A percentile compares a stretch with the other conserved stretches of the same genome.
phyloP scores from a whole-genome alignment of 1,139 yeast species.

The Geotrichum candidum region DNA sequence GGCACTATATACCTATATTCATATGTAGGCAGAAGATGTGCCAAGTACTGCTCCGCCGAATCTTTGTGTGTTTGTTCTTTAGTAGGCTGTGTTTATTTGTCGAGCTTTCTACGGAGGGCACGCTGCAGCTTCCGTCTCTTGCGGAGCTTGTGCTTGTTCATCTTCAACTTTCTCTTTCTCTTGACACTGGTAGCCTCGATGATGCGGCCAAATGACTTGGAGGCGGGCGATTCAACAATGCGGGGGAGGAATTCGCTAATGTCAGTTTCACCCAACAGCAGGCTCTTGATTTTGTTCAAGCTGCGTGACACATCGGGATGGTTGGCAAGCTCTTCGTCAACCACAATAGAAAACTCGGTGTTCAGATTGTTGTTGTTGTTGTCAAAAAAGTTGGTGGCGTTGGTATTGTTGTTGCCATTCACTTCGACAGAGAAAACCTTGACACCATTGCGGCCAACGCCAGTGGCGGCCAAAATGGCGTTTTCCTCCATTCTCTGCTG shows the following conservation, averaged over 20 bases:
- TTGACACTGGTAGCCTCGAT: conserved; percentile 37
- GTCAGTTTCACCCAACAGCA: conserved; percentile 11
- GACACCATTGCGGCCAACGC: conserved; percentile 4
- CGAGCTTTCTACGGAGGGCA: conserved; percentile 37
- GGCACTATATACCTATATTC: not conserved
- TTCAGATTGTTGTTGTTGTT: conserved; percentile 1
- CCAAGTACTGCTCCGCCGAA: not conserved
- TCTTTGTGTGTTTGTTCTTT: not conserved
- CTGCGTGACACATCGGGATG: conserved; percentile 15
- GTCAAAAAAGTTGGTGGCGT: not conserved
- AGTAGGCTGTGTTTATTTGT: conserved; percentile 9
- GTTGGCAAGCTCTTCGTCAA: conserved; percentile 13
- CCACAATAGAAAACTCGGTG: conserved; percentile 13
- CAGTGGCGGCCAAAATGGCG: conserved; percentile 1
- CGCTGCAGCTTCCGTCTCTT: conserved; percentile 43
- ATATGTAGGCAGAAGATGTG: not conserved
- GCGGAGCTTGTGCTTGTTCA: conserved; percentile 44
- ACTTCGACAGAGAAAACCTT: conserved; percentile 14
- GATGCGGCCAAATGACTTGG: conserved; percentile 19
- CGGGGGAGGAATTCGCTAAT: conserved; percentile 7
- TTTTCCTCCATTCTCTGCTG: conserved; percentile 9
- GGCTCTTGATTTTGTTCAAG: conserved; percentile 11
- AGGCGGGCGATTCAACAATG: conserved; percentile 18
- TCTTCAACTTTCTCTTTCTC: conserved; percentile 42
- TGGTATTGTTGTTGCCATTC: not conserved